A percentile compares a stretch with the other conserved stretches of the same genome.
These are phyloP conservation scores for Umbilicaria muhlenbergii DNA, from an alignment of 495 filamentous ascomycete genomes.

Conservation along the genomic window DNA sequence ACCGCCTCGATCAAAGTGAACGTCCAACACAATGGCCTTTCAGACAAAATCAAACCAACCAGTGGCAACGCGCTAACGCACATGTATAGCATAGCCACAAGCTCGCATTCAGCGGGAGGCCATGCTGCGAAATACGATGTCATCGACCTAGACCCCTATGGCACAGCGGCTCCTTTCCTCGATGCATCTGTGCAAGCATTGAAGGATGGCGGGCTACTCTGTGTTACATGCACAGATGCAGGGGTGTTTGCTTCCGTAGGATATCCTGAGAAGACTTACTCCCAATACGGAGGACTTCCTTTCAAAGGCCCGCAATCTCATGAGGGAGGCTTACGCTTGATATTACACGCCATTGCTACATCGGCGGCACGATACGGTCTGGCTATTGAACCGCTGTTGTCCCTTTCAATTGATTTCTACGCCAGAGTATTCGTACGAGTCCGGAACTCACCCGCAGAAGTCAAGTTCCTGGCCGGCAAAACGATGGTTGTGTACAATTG, in stretches of 20 bases:
- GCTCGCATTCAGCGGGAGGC: background rate
- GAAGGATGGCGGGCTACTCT: constrained; percentile 75
- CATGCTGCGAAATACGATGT: constrained; percentile 56
- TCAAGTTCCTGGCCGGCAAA: constrained; percentile 78
- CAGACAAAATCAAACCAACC: constrained; percentile 52
- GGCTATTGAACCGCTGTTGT: constrained; percentile 79
- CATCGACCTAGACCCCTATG: constrained; percentile 94
- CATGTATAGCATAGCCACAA: constrained; percentile 48
- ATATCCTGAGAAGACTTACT: constrained; percentile 82
- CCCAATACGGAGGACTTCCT: constrained; percentile 79
- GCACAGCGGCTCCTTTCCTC: constrained; percentile 77
- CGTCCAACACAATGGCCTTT: constrained; percentile 62
- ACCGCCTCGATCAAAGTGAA: constrained; percentile 70
- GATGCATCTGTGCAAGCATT: constrained; percentile 78
- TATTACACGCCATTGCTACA: constrained; percentile 63
- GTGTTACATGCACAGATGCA: constrained; percentile 92
- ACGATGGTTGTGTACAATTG: constrained; percentile 91
- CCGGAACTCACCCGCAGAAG: constrained; percentile 56
- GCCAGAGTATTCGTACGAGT: constrained; percentile 80
- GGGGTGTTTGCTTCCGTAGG: constrained; percentile 85
- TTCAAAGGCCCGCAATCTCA: constrained; percentile 71
- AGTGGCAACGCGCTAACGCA: constrained; percentile 71
- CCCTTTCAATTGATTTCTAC: constrained; percentile 92
- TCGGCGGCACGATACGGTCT: constrained; percentile 76
- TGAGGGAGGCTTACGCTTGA: constrained; percentile 76